These are phyloP conservation scores for Urochloa ruziziensis DNA, from an alignment of 176 grass and related monocot genomes.

Conservation along the genomic window DNA sequence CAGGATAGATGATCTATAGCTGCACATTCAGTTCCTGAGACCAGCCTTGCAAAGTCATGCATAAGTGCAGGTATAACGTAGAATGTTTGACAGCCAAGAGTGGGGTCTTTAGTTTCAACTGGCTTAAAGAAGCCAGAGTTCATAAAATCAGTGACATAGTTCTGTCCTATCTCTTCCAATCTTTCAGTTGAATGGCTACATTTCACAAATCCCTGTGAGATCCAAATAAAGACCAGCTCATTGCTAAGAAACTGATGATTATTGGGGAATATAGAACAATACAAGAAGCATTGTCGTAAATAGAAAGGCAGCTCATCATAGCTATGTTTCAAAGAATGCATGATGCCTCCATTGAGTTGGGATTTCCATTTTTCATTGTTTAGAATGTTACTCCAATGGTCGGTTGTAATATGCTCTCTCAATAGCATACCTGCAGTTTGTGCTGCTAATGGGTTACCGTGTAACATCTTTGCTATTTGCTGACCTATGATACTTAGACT, in stretches of 20 bases:
- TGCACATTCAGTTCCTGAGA: conserved; percentile 14
- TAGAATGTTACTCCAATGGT: conserved; percentile 32
- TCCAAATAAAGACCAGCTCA: conserved; percentile 40
- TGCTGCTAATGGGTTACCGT: conserved; percentile 35
- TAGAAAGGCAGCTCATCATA: conserved; percentile 22
- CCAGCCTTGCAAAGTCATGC: conserved; percentile 18
- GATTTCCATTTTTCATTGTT: conserved; percentile 43
- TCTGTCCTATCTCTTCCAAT: conserved; percentile 34
- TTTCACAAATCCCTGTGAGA: conserved; percentile 46
- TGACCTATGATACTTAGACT: neutral
- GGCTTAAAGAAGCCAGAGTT: conserved; percentile 16
- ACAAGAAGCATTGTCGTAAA: conserved; percentile 27
- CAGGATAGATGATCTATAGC: neutral
- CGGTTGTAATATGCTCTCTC: neutral
- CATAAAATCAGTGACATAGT: conserved; percentile 31
- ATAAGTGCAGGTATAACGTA: conserved; percentile 40
- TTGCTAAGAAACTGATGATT: neutral
- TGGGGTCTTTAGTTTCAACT: neutral
- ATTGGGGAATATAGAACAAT: neutral
- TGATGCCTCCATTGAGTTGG: conserved; percentile 1
- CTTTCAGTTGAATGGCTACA: neutral
- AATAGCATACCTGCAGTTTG: conserved; percentile 10
- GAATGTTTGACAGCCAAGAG: neutral
- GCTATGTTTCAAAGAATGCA: conserved; percentile 28
- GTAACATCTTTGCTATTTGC: conserved; percentile 15